These are phyloP conservation scores for Fusarium hostae DNA, from an alignment of 2,329 filamentous ascomycete genomes.

Conservation along the genomic window DNA sequence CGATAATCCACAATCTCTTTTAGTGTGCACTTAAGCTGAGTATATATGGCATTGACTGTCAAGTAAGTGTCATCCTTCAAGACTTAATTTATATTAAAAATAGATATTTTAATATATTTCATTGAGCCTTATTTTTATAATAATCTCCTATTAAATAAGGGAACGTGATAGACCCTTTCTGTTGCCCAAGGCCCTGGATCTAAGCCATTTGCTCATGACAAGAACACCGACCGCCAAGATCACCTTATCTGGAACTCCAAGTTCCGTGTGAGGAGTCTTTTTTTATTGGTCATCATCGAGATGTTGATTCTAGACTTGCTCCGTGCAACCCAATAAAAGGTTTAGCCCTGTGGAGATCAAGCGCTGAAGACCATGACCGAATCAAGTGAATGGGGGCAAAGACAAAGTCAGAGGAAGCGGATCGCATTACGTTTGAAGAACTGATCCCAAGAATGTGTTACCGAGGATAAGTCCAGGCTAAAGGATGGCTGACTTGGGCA, in stretches of 20 bases:
- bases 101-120: no score
- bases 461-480: slow-evolving; percentile 9
- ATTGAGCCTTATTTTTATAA: no score
- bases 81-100: no score
- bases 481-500: neutral
- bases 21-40: no score
- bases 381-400: slow-evolving; percentile 21
- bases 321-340: slow-evolving; percentile 9
- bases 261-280: slow-evolving; percentile 1
- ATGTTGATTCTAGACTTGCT: slow-evolving; percentile 1
- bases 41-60: no score
- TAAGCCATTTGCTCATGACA: neutral
- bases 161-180: neutral
- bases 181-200: neutral
- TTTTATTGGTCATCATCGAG: slow-evolving; percentile 10
- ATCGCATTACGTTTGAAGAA: slow-evolving; percentile 26
- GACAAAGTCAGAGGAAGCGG: slow-evolving; percentile 2
- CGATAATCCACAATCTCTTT: no score
- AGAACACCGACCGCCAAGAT: neutral
- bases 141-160: neutral
- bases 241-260: slow-evolving; percentile 10
- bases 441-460: neutral
- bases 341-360: slow-evolving; percentile 28
- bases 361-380: neutral
- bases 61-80: no score